A percentile compares a stretch with the other conserved stretches of the same genome.
phyloP scores from a whole-genome alignment of 192 early-diverging fungal species.

The Coemansia javaensis region DNA sequence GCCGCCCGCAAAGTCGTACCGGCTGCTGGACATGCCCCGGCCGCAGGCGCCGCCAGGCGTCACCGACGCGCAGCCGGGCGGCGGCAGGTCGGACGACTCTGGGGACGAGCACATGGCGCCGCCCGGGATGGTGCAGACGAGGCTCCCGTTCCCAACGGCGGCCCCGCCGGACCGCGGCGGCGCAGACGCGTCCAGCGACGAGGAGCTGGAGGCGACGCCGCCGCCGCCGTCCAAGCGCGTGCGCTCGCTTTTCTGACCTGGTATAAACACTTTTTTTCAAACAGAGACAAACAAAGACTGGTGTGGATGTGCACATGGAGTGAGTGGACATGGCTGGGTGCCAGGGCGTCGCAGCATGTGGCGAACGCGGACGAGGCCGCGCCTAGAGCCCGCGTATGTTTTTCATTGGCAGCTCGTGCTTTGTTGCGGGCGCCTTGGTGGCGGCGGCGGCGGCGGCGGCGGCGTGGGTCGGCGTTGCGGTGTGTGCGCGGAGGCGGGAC shows the following conservation, averaged over 20 bases:
- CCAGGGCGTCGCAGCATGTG: too few species aligned
- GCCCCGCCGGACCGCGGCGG: background rate
- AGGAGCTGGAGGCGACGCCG: conserved; percentile 43
- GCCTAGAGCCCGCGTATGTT: conserved; percentile 32
- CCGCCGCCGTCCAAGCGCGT: conserved; percentile 43
- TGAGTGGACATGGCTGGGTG: too few species aligned
- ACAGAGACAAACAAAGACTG: background rate
- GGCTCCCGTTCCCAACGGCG: conserved; percentile 14
- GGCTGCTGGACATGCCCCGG: conserved; percentile 40
- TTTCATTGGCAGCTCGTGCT: conserved; percentile 30
- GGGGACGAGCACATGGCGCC: conserved; percentile 3
- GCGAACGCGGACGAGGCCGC: background rate
- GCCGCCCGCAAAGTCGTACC: conserved; percentile 13
- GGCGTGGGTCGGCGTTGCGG: too few species aligned
- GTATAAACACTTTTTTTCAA: background rate
- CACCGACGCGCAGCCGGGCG: conserved; percentile 19
- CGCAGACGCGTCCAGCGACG: conserved; percentile 28
- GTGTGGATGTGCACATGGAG: too few species aligned
- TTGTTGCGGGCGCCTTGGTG: background rate
- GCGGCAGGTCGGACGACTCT: background rate
- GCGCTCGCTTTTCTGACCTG: conserved; percentile 20
- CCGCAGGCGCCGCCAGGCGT: conserved; percentile 42
- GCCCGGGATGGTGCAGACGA: conserved; percentile 34
- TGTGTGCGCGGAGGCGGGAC: background rate
- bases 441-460: background rate